phyloP scores from a whole-genome alignment of 805 yeast genomes.

The Saturnispora halmiae region DNA sequence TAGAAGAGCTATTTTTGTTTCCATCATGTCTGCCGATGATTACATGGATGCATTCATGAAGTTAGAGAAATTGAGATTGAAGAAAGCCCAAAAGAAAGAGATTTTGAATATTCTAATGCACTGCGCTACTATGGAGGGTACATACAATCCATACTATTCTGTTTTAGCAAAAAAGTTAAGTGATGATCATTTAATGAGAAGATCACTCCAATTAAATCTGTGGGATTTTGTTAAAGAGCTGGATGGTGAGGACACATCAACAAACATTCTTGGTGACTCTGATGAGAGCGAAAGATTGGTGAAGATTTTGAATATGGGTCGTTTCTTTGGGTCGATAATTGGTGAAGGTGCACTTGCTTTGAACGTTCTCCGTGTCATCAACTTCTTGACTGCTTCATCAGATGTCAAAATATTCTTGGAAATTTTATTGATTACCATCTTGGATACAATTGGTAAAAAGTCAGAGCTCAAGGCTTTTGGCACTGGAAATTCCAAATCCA shows the following conservation, averaged over 20 bases:
- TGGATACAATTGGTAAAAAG: conserved; percentile 55
- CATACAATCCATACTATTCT: conserved; percentile 86
- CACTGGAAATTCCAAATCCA: conserved; percentile 28
- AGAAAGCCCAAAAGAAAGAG: conserved; percentile 73
- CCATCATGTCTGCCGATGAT: conserved; percentile 92
- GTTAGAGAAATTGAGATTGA: conserved; percentile 69
- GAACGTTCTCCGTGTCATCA: conserved; percentile 62
- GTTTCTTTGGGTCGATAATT: conserved; percentile 69
- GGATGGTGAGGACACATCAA: conserved; percentile 38
- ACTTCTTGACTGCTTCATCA: conserved; percentile 54
- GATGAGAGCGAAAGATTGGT: conserved; percentile 51
- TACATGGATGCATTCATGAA: conserved; percentile 80
- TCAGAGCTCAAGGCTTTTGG: conserved; percentile 44
- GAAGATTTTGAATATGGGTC: conserved; percentile 62
- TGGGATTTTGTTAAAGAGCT: conserved; percentile 80
- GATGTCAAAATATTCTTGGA: conserved; percentile 67
- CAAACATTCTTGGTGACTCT: conserved; percentile 30
- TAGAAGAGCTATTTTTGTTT: conserved; percentile 86
- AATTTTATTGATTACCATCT: conserved; percentile 56
- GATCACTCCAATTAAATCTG: conserved; percentile 77
- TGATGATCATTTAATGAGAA: conserved; percentile 61
- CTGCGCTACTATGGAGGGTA: conserved; percentile 75
- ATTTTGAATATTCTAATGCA: conserved; percentile 79
- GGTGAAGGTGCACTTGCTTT: conserved; percentile 67
- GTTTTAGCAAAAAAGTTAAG: conserved; percentile 70